Evolutionary conservation across 768 basidiomycete species (phyloP), one percentile per base, ranked within the genome.

Genomic region (Panellus pusillus): DNA sequence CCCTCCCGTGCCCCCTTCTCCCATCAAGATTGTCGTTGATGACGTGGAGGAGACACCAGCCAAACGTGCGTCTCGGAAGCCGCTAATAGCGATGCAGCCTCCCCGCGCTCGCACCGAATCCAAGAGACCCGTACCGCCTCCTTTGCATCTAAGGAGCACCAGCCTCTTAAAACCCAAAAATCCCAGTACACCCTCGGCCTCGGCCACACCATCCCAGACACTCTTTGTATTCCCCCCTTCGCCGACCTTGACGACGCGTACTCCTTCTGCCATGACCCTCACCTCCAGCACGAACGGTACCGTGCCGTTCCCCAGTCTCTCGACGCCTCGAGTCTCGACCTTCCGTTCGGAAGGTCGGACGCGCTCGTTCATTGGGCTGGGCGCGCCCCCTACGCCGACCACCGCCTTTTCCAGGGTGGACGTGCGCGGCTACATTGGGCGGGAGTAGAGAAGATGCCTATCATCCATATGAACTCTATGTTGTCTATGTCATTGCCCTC

Each of bases 191-290:
- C 47, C 62, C 4, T 64, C 68, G 15, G 61, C 61, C 3, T 64
- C 74, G 36, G 68, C 76, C 42, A 79, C 85, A 31, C 87, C 88
- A 29, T 89, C 90, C 1, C 91, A 93, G 66, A 93, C 91, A 0
- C 76, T 93, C 42, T 92, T 93, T 61, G 85, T 93, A 35, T 93
- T 93, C 65, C 91, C 91, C 1, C 89, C 91, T 29, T 92, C 90
- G 5, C 89, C 69, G 44, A 82, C 77, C 43, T 62, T 74, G 57
- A 77, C 75, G 63, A 75, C 82, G 41, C 79, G 78, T 47, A 90
- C 87, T 47, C 89, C 91, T 24, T 88, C 89, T 43, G 88, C 90
- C 32, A 85, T 92, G 83, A 91, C 87, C 35, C 73, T 93, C 50
- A 89, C 82, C 41, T 87, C 89, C 55, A 86, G 76, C 60, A 58